phyloP scores from a whole-genome alignment of 208 protist species.

The Leishmania major region DNA sequence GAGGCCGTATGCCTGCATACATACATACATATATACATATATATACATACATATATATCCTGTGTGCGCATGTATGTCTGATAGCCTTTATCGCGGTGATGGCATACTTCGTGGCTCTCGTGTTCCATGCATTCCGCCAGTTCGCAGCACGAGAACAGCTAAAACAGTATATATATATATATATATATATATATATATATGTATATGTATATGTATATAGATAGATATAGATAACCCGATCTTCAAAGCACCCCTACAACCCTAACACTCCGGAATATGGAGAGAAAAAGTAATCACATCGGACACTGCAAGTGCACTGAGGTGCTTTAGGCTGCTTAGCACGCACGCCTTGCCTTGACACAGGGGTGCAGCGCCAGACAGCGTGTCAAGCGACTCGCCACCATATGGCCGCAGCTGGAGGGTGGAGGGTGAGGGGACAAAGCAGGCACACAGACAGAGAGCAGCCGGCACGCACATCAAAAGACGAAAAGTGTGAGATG shows the following conservation, averaged over 20 bases:
- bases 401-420: background rate
- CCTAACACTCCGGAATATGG: background rate
- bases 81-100: background rate
- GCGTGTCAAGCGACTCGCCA: background rate
- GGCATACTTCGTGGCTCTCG: background rate
- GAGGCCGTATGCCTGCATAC: background rate
- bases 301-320: background rate
- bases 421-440: background rate
- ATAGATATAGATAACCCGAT: too few relatives aligned
- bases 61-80: background rate
- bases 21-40: background rate
- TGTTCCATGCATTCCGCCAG: background rate
- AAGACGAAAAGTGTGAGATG: background rate
- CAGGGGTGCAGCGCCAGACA: background rate
- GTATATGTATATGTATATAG: too few relatives aligned
- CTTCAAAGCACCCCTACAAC: background rate
- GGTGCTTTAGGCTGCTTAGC: background rate
- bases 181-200: too few relatives aligned
- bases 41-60: background rate
- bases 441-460: background rate
- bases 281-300: background rate
- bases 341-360: background rate
- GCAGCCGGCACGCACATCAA: background rate
- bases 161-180: too few relatives aligned
- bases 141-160: background rate